Evolutionary conservation across 2,329 filamentous ascomycete genomes (phyloP).

Genomic region (Westerdykella ornata): DNA sequence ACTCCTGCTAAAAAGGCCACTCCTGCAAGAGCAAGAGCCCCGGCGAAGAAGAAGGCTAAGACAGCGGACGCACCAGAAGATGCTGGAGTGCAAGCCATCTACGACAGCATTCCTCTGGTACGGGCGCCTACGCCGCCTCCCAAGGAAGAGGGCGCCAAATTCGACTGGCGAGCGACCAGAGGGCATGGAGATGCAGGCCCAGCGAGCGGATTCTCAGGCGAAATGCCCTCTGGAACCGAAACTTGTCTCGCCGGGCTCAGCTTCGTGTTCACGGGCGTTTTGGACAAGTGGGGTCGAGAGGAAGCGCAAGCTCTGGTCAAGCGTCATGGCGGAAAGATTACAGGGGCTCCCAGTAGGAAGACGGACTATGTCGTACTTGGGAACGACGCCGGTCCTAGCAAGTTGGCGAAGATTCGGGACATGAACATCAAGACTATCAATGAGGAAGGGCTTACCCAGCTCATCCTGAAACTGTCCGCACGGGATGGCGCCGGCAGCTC

Average conservation of each 20-base stretch:
- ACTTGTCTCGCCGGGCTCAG: slow-evolving; percentile 85
- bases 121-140: slow-evolving; percentile 76
- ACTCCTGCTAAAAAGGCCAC: slow-evolving; percentile 33
- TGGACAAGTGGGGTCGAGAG: slow-evolving; percentile 73
- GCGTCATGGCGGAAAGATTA: slow-evolving; percentile 88
- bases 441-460: slow-evolving; percentile 81
- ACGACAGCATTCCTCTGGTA: slow-evolving; percentile 80
- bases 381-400: slow-evolving; percentile 85
- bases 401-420: slow-evolving; percentile 76
- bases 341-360: slow-evolving; percentile 76
- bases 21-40: slow-evolving; percentile 46
- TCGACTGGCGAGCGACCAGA: slow-evolving; percentile 62
- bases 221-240: slow-evolving; percentile 74
- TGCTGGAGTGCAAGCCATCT: slow-evolving; percentile 70
- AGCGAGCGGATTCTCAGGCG: slow-evolving; percentile 52
- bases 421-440: slow-evolving; percentile 84
- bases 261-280: slow-evolving; percentile 91
- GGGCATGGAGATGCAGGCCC: slow-evolving; percentile 59
- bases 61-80: slow-evolving; percentile 62
- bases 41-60: slow-evolving; percentile 52
- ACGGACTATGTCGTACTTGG: slow-evolving; percentile 92
- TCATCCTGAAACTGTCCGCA: slow-evolving; percentile 74
- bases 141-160: slow-evolving; percentile 62
- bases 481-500: slow-evolving; percentile 68
- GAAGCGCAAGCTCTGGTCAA: slow-evolving; percentile 84